Evolutionary conservation across 2,329 filamentous ascomycete genomes (phyloP).

Genomic region (Venturia oleaginea): DNA sequence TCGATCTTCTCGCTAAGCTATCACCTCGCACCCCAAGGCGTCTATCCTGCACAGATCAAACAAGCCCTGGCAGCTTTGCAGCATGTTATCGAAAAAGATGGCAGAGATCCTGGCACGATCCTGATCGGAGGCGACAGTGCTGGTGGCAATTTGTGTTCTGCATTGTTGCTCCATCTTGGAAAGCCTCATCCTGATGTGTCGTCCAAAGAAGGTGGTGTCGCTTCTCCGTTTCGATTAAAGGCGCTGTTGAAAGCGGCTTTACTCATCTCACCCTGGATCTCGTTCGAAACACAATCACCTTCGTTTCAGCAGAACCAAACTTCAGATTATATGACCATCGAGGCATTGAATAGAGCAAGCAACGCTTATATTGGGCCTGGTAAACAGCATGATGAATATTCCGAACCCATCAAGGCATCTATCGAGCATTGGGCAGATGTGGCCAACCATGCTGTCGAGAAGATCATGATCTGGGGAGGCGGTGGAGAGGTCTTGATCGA

Average conservation of each 20-base stretch:
- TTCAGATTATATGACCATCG: constrained; percentile 11
- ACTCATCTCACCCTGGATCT: constrained; percentile 10
- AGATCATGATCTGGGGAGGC: constrained; percentile 46
- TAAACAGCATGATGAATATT: constrained; percentile 14
- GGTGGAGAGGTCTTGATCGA: constrained; percentile 45
- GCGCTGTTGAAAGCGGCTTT: constrained; percentile 6
- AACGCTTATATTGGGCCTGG: constrained; percentile 8
- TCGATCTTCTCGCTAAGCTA: constrained; percentile 48
- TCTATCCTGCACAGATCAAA: constrained; percentile 40
- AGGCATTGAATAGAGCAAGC: constrained; percentile 7
- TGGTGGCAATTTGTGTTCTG: constrained; percentile 7
- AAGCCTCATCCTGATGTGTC: background rate
- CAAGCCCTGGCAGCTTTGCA: constrained; percentile 37
- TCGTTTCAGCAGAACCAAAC: constrained; percentile 6
- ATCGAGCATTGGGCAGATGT: constrained; percentile 45
- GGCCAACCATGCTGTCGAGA: constrained; percentile 31
- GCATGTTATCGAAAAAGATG: constrained; percentile 31
- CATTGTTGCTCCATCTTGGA: constrained; percentile 8
- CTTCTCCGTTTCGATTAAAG: constrained; percentile 21
- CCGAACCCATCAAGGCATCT: constrained; percentile 5
- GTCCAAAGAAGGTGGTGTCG: constrained; percentile 25
- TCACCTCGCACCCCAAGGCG: constrained; percentile 41
- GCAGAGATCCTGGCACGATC: constrained; percentile 31
- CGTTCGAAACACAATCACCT: constrained; percentile 7
- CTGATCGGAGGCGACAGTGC: constrained; percentile 4